Base-by-base conservation (phyloP, 257 asterid species). In the Solanum pimpinellifolium region DNA sequence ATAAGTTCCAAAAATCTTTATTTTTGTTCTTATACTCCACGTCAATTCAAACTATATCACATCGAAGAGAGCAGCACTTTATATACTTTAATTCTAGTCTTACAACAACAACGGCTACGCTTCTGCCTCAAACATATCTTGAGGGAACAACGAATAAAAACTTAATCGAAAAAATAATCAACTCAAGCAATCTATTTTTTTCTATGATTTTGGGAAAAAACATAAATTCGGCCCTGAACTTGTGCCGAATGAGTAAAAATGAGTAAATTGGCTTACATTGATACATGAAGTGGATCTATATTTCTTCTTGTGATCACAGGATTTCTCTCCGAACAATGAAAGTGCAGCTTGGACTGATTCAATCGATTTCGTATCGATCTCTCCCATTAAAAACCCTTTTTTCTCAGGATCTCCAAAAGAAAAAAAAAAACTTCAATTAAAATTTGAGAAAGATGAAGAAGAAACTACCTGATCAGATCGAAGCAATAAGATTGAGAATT, bases 311-410 rank as follows among this genome's bases (percentile, higher is more conserved):
- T 29, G 52, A 21, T 39, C 44, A 29, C 29, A 4, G 0, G 33
- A 87, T 49, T 49, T 81, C 69, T 87, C 91, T 33, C 90, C 95
- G n/a, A 95, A 93, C 88, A 95, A 93, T 56, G 95, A 74, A 74
- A 74, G 33, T 4, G 82, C 82, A 21, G 82, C 52, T 1, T 74
- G 82, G 33, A 74, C 82, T 39, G 82, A 74, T 74, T 74, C 82
- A 74, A 74, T 74, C 41, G 82, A 39, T 74, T 92, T 93, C 73
- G 93, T 91, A 68, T 93, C 97, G 42, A 93, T 91, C 91, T 94
- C 97, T 69, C 93, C 96, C 98, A 92, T 94, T 18, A 47, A 29
- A 65, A 7, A 2, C 31, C 18, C 11, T 23, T 62, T 62, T n/a
- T 49, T 6, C 16, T 60, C 10, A 37, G 16, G 39, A 47, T 78